A percentile compares a stretch with the other conserved stretches of the same genome.
Conservation (phyloP, 2,329 filamentous ascomycete species). For the Sclerotinia sclerotiorum region DNA sequence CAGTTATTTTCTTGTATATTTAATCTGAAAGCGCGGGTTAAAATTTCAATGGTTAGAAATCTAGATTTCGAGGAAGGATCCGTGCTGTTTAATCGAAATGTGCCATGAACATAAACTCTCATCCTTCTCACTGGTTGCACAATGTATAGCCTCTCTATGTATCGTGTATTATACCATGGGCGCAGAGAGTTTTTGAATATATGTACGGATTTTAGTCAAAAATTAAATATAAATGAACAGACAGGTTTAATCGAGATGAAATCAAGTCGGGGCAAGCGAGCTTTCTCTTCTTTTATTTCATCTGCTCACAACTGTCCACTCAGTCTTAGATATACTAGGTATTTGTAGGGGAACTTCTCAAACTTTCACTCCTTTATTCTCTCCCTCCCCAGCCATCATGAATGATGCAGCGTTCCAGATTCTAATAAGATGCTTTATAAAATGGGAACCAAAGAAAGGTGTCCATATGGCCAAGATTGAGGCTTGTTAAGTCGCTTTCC, state of each 20-base stretch:
- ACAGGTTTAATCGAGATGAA: background rate
- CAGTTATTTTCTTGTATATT: background rate
- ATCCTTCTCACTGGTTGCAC: background rate
- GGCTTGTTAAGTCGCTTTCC: background rate
- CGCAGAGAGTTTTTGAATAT: background rate
- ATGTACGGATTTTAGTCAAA: background rate
- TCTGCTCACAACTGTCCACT: background rate
- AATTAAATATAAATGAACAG: background rate
- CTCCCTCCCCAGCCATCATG: constrained; percentile 9
- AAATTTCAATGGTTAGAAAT: background rate
- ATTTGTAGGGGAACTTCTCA: background rate
- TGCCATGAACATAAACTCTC: background rate
- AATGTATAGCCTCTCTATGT: background rate
- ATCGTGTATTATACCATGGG: background rate
- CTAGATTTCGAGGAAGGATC: background rate
- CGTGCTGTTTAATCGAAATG: background rate
- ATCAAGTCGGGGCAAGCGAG: background rate
- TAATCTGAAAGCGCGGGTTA: background rate
- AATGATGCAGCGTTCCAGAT: constrained; percentile 6
- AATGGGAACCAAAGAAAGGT: constrained; percentile 1
- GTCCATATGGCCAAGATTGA: constrained; percentile 6
- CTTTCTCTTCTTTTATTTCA: background rate
- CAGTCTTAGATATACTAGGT: background rate
- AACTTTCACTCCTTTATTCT: constrained; percentile 7
- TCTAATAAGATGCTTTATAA: background rate